Evolutionary conservation across 106 monocot species (phyloP), one percentile per base, ranked within the genome.

Genomic region (Amphibolis antarctica): DNA sequence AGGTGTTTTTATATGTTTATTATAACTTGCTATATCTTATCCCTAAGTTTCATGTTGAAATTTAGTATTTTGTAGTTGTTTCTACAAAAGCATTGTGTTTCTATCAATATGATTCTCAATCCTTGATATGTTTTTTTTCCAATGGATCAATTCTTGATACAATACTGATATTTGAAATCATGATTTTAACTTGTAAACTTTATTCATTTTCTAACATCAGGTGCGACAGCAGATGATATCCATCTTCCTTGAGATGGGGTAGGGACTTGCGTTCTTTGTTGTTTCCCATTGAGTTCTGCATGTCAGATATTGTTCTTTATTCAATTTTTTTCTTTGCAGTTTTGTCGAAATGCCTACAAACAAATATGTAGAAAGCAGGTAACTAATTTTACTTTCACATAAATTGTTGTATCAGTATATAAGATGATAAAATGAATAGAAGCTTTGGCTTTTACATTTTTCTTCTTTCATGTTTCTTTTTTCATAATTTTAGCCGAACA

Each of bases 301-400:
- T 53, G 20, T 30, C 29, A 36, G 7, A 36, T 24, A 10, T 63
- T 22, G 42, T 45, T 26, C 48, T 19, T 44, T 0, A 44, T 20
- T 27, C 25, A 43, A 12, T 36, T 19, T 46, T 46, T 25, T 64
- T 0, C 42, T 49, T 46, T 64, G 73, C 86, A 94, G 94, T 64
- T 94, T 94, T 67, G 81, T 79, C 60, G 94, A 94, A 77, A 94
- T 94, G 94, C 89, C 94, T 62, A 94, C 94, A 60, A 93, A 93
- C 61, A 88, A 93, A 44, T 89, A 69, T 80, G 86, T 92, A 27
- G 87, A 92, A 69, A 92, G 87, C 84, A 92, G 86, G 92, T 92
- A 80, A 23, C 2, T 62, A 50, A 56, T 36, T 36, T 57, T 6
- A 25, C 29, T 27, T 25, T 22, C 28, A 25, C 23, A 21, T 53